These are phyloP conservation scores for Tulasnella sp. DNA, from an alignment of 768 basidiomycete species.

Conservation along the genomic window DNA sequence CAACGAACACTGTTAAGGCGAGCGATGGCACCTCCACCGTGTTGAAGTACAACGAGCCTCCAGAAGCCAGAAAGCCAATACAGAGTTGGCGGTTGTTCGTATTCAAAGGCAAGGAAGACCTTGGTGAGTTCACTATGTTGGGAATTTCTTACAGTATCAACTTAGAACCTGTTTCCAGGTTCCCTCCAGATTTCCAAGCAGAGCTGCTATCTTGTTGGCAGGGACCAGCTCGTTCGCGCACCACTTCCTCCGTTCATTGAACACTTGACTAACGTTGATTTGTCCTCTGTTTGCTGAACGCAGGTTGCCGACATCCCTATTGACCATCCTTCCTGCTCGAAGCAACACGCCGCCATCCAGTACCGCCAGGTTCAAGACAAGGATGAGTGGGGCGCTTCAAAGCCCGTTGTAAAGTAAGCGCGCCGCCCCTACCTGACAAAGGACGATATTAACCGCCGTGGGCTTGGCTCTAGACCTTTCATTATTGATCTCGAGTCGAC, in stretches of 20 bases:
- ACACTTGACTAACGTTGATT: background rate
- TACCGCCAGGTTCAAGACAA: conserved; percentile 85
- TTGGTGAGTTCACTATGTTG: conserved; percentile 55
- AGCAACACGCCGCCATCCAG: conserved; percentile 97
- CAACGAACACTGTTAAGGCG: conserved; percentile 84
- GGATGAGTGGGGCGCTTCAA: conserved; percentile 79
- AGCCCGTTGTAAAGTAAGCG: conserved; percentile 78
- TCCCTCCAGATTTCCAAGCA: conserved; percentile 89
- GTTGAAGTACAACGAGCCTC: conserved; percentile 97
- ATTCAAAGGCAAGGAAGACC: conserved; percentile 91
- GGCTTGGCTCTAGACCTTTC: conserved; percentile 65
- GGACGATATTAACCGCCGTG: conserved; percentile 14
- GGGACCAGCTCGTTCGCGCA: conserved; percentile 73
- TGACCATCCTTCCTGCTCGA: conserved; percentile 96
- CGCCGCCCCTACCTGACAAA: conserved; percentile 3
- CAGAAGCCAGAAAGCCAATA: conserved; percentile 89
- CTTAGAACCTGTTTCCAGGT: conserved; percentile 48
- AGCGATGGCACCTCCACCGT: conserved; percentile 74
- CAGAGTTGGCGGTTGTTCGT: conserved; percentile 94
- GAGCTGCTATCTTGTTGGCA: conserved; percentile 89
- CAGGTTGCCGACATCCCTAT: conserved; percentile 64
- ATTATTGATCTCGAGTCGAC: conserved; percentile 99
- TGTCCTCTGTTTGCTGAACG: background rate
- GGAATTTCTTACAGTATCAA: background rate
- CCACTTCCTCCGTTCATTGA: background rate